Evolutionary conservation across 805 yeast species (phyloP), one percentile per base, ranked within the genome.

Genomic region (Pichia eremophila): DNA sequence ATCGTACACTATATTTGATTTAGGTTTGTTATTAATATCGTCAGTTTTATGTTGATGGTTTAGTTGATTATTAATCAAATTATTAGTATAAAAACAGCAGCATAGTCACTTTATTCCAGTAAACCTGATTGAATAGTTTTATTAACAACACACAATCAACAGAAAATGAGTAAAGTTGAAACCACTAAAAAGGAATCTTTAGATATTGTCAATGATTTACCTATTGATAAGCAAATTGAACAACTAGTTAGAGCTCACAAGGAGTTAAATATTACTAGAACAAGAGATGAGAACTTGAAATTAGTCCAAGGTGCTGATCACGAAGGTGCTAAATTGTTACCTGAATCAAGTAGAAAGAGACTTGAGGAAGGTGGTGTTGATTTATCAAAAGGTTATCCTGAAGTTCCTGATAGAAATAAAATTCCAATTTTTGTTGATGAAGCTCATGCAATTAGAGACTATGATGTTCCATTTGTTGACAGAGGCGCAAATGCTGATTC

Each of bases 391-490:
- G 73, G 74, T 29, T 71, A 71, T 52, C 74, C 74, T n/a, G 61
- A 57, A 22, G 55, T 66, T 46, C 73, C 74, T 11, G 53, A 53
- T 8, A 52, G 52, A 43, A 51, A 55, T 1, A 51, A 61, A 40
- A 59, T 70, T 34, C 73, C 74, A 4, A 54, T 60, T 31, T 71
- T 56, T 53, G 53, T 70, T n/a, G 74, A 71, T 48, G 73, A 71
- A 42, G 74, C 73, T 7, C 49, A 47, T 37, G 64, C 57, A 10
- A 64, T 67, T 39, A 65, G 73, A 54, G 55, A 61, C 46, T 55
- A 62, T 46, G 67, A 59, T 29, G 56, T 52, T 38, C 62, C 61
- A 18, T 71, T 62, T 49, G 56, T 56, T 37, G 70, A 65, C 44
- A 57, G 68, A 50, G 70, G 64, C 43, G 53, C 51, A 44, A 51